Percentiles rank a stretch among this genome's conserved stretches.
phyloP scores from a whole-genome alignment of 139 green algal genomes.

The Chlamydomonas sp. region DNA sequence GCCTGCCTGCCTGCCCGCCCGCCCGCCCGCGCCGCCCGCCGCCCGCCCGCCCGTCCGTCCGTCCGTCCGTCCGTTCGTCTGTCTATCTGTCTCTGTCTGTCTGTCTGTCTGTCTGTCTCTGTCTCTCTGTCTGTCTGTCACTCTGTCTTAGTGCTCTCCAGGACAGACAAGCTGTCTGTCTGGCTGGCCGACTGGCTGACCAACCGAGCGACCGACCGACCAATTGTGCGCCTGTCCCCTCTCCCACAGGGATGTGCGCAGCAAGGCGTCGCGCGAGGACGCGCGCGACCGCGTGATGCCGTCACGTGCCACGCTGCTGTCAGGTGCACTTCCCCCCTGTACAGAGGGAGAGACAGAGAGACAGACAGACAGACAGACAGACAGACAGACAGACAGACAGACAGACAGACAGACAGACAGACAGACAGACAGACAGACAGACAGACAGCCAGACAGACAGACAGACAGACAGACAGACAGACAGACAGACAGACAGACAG shows the following conservation, averaged over 20 bases:
- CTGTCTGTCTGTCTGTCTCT: too few relatives aligned
- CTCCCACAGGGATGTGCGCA: slow-evolving; percentile 1
- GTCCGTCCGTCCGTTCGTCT: too few relatives aligned
- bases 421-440: background rate
- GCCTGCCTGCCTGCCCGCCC: too few relatives aligned
- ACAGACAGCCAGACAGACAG: background rate
- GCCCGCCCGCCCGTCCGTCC: too few relatives aligned
- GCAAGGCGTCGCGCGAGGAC: background rate
- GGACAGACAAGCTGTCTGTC: too few relatives aligned
- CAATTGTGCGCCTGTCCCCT: too few relatives aligned
- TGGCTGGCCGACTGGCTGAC: too few relatives aligned
- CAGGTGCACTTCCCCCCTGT: background rate
- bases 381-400: background rate
- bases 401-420: slow-evolving; percentile 1
- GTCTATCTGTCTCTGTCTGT: too few relatives aligned
- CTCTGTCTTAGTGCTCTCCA: too few relatives aligned
- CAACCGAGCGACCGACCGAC: too few relatives aligned
- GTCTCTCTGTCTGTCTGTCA: too few relatives aligned
- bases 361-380: background rate
- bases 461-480: background rate
- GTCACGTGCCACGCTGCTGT: slow-evolving; percentile 1
- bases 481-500: background rate
- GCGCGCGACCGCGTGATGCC: slow-evolving; percentile 7
- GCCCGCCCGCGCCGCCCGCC: too few relatives aligned
- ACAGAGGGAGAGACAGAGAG: background rate